Evolutionary conservation across 176 grass and related monocot species (phyloP).

Genomic region (Thalia dealbata): DNA sequence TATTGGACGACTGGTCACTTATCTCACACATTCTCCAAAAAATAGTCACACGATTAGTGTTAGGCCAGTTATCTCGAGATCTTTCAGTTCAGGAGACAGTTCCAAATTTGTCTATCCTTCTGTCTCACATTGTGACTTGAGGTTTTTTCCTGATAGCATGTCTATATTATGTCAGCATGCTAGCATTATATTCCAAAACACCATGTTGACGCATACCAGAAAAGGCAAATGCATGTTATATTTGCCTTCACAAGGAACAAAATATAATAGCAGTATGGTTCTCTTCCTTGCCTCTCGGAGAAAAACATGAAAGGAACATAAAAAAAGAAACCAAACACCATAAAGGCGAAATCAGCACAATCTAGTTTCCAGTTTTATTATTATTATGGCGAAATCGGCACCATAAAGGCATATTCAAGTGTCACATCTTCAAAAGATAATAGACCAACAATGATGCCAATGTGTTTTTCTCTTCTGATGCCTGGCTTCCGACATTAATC

Average conservation of each 20-base stretch:
- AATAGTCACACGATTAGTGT: not conserved
- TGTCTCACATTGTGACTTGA: not conserved
- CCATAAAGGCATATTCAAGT: no score
- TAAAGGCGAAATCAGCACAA: no score
- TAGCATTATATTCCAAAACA: not conserved
- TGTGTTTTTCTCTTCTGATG: not conserved
- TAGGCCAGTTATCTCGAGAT: not conserved
- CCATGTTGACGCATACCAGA: not conserved
- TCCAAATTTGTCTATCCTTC: not conserved
- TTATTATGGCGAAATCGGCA: no score
- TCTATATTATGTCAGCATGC: not conserved
- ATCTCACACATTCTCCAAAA: not conserved
- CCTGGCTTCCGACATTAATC: not conserved
- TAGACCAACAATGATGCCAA: not conserved
- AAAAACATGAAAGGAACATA: not conserved
- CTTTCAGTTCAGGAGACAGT: not conserved
- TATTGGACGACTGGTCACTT: not conserved
- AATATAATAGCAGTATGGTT: not conserved
- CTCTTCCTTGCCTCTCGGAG: not conserved
- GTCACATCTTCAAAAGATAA: not conserved
- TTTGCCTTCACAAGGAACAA: not conserved
- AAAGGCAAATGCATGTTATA: not conserved
- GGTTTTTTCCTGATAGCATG: not conserved
- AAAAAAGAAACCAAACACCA: no score
- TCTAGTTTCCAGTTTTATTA: no score